Evolutionary conservation across 2,329 filamentous ascomycete genomes (phyloP), one percentile per base, ranked within the genome.

Genomic region (Sporothrix protearum): DNA sequence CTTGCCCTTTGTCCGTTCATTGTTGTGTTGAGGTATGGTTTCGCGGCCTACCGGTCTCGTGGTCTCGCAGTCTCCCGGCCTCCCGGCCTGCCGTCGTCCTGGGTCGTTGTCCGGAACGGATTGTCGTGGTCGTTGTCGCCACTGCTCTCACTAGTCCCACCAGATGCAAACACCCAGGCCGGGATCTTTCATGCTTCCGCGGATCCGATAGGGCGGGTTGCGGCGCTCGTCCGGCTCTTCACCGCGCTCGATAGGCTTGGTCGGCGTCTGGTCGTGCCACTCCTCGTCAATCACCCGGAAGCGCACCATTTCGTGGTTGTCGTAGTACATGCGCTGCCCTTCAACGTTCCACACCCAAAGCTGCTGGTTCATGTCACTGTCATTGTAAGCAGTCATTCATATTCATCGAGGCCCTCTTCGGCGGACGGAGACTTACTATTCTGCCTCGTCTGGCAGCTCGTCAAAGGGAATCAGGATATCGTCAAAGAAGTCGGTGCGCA

Each of bases 401-500:
- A 19, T 9, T 33, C 7, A 22, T 39, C 39, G 14, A 22, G 7
- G 19, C 7, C 47, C 1, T 3, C 19, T 3, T 49, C 9, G 19
- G 5, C 1, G 30, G 22, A 16, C 25, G 47, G 19, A 25, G 4
- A 82, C 89, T 82, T 81, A 94, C 91, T 92, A 97, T 78, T 88
- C 86, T 33, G 90, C 89, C n/a, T 88, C 89, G 36, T 92, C 88
- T 51, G 94, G 92, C 3, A 97, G 85, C 74, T 92, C 88, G 71
- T 89, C 86, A 47, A 87, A 88, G 0, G 87, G 93, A 74, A 98
- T 89, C 72, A 93, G 91, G 42, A 99, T 93, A 74, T 98, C 94
- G 76, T 95, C 92, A 76, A 97, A 99, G 80, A 99, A 99, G 74
- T 97, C 93, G 3, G 94, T 91, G 66, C 90, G 89, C 73, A 98